Evolutionary conservation across 441 rosid genomes (phyloP).

Genomic region (Erodium chrysanthum): DNA sequence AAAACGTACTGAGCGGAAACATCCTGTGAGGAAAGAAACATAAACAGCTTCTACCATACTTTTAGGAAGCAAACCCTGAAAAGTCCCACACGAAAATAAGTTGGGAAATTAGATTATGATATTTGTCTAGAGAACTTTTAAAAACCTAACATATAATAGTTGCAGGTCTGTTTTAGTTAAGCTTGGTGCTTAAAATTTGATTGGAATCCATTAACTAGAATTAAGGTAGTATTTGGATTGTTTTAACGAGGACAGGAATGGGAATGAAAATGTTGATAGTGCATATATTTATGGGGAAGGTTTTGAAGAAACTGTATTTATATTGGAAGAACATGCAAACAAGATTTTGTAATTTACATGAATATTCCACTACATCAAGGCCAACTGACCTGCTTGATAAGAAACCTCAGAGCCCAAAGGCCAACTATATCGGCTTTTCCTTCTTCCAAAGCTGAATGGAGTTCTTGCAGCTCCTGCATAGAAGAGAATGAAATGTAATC

Average conservation of each 20-base stretch:
- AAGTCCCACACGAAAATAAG: neutral
- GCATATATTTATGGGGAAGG: neutral
- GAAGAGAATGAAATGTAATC: slow-evolving; percentile 1
- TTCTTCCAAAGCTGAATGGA: slow-evolving; percentile 86
- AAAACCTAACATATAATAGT: neutral
- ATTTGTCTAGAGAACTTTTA: neutral
- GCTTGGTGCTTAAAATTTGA: neutral
- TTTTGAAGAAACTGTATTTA: neutral
- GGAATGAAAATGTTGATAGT: slow-evolving; percentile 3
- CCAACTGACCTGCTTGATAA: slow-evolving; percentile 52
- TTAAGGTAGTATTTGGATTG: neutral
- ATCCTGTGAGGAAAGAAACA: slow-evolving; percentile 83
- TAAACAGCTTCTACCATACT: slow-evolving; percentile 65
- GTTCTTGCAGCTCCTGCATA: slow-evolving; percentile 83
- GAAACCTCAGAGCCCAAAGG: slow-evolving; percentile 84
- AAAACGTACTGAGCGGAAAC: slow-evolving; percentile 86
- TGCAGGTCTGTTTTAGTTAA: neutral
- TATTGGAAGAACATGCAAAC: neutral
- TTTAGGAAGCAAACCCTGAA: slow-evolving; percentile 62
- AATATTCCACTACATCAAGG: slow-evolving; percentile 2
- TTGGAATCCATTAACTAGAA: neutral
- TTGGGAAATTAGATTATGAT: neutral
- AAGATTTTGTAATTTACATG: neutral
- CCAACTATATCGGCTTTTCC: slow-evolving; percentile 98
- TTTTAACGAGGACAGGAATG: slow-evolving; percentile 1